phyloP scores from a whole-genome alignment of 345 rosid species.

The Eucalyptus marginata region DNA sequence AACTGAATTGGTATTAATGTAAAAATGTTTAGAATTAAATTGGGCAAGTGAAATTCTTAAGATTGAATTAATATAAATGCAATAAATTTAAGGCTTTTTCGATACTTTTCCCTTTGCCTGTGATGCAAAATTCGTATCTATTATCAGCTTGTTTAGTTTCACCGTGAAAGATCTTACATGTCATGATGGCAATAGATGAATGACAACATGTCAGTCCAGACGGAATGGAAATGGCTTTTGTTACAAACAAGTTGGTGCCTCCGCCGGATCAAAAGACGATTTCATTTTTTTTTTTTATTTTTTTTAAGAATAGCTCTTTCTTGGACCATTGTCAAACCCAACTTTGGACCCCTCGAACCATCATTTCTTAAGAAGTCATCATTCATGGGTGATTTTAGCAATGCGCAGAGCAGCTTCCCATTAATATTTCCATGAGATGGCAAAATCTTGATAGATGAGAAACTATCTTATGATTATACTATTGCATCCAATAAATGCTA shows the following conservation, averaged over 20 bases:
- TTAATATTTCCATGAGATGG: not conserved
- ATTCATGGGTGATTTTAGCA: not conserved
- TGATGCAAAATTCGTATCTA: not conserved
- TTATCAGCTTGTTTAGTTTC: not conserved
- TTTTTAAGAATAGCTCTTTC: not conserved
- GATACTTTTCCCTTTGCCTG: not conserved
- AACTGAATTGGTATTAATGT: rapidly evolving
- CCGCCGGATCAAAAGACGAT: not conserved
- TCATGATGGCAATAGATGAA: not conserved
- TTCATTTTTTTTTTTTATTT: not conserved
- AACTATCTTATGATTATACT: not conserved
- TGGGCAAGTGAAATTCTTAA: too few species aligned
- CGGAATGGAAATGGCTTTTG: not conserved
- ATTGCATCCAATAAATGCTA: not conserved
- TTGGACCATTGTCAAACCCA: not conserved
- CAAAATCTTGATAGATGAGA: not conserved
- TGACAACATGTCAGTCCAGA: not conserved
- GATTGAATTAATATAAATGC: too few species aligned
- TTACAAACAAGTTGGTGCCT: not conserved
- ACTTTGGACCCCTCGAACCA: not conserved
- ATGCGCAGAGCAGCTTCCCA: not conserved
- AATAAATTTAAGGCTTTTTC: too few species aligned
- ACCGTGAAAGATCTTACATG: not conserved
- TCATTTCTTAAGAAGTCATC: not conserved
- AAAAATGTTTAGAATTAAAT: too few species aligned